Evolutionary conservation across 768 basidiomycete species (phyloP).

Genomic region (Dendrothele bispora): DNA sequence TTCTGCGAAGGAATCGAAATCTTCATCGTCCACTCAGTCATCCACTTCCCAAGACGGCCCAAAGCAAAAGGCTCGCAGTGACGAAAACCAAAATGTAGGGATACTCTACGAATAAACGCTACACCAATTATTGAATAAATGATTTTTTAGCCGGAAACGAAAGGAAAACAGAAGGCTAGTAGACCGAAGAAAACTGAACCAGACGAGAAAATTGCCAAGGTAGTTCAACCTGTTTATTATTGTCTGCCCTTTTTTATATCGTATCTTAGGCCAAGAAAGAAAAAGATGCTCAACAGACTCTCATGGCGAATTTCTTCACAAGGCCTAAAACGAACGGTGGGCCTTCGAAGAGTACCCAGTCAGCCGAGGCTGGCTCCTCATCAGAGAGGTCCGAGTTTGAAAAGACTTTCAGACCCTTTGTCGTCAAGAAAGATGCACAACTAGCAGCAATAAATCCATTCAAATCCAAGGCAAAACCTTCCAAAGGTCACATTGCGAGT

Average conservation of each 20-base stretch:
- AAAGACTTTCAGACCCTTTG: constrained; percentile 76
- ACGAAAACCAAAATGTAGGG: constrained; percentile 42
- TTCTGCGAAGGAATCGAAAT: neutral
- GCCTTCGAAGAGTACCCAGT: constrained; percentile 21
- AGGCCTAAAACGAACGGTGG: constrained; percentile 48
- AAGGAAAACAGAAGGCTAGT: constrained; percentile 26
- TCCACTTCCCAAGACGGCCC: neutral
- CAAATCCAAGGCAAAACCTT: constrained; percentile 29
- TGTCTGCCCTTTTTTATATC: too few species aligned
- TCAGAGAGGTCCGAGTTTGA: constrained; percentile 62
- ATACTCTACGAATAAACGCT: neutral
- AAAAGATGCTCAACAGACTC: constrained; percentile 63
- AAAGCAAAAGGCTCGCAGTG: constrained; percentile 25
- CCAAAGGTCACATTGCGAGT: constrained; percentile 20
- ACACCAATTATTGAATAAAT: neutral
- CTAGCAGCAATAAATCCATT: constrained; percentile 80
- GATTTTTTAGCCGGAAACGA: constrained; percentile 11
- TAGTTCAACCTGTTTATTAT: too few species aligned
- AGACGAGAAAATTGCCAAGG: constrained; percentile 60
- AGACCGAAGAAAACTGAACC: constrained; percentile 55
- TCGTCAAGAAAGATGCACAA: constrained; percentile 69
- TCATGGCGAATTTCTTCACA: constrained; percentile 79
- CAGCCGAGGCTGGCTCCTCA: constrained; percentile 24
- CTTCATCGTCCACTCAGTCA: neutral
- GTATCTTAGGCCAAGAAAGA: constrained; percentile 62